Conservation (phyloP, 208 protist species). For the Angomonas deanei region DNA sequence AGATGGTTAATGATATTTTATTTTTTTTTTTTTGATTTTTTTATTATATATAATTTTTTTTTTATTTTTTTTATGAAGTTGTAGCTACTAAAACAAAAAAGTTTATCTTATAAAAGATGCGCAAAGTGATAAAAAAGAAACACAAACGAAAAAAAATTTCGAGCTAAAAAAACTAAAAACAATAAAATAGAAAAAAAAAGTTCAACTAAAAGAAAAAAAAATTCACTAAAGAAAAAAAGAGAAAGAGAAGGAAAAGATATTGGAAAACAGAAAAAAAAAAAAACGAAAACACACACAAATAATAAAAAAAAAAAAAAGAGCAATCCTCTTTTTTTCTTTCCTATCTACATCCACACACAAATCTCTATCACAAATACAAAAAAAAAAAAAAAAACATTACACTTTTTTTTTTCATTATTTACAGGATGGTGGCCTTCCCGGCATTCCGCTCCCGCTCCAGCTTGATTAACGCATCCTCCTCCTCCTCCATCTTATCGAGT, state of each 20-base stretch:
- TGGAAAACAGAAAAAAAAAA: too few species aligned
- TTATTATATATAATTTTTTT: constrained; percentile 8
- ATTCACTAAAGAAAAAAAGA: too few species aligned
- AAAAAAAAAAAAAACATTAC: neutral
- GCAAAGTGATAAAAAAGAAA: too few species aligned
- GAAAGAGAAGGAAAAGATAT: too few species aligned
- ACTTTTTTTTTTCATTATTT: neutral
- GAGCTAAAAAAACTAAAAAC: too few species aligned
- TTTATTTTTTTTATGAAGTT: too few species aligned
- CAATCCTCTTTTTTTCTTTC: neutral
- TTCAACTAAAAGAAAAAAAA: too few species aligned
- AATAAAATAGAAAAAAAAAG: too few species aligned
- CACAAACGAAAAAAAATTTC: too few species aligned
- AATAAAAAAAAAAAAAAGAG: constrained; percentile 8
- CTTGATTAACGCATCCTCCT: constrained; percentile 69
- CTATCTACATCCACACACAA: neutral
- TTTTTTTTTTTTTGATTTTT: constrained; percentile 7
- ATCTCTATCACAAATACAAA: neutral
- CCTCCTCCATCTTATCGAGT: constrained; percentile 41
- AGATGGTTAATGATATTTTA: neutral
- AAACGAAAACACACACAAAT: neutral
- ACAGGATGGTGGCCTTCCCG: neutral
- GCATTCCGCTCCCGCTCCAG: constrained; percentile 30
- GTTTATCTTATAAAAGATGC: too few species aligned
- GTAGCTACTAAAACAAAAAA: too few species aligned